These are phyloP conservation scores for Clonostachys rosea DNA, from an alignment of 2,329 filamentous ascomycete genomes.

Conservation along the genomic window DNA sequence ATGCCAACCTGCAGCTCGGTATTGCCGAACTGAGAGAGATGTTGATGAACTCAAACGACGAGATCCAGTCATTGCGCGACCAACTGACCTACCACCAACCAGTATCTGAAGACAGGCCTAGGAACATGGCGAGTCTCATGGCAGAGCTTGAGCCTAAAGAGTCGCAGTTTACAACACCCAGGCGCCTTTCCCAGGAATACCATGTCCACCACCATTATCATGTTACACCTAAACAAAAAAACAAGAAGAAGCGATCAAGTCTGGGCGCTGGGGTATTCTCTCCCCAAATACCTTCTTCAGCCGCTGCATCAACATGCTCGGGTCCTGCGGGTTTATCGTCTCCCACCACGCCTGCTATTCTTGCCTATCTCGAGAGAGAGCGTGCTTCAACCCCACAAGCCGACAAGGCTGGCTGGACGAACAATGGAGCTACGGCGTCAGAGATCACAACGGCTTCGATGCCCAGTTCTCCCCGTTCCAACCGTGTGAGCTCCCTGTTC, in stretches of 20 bases:
- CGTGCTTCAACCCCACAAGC: slow-evolving; percentile 21
- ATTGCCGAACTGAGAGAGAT: slow-evolving; percentile 90
- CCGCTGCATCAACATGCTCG: slow-evolving; percentile 23
- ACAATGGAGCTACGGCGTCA: slow-evolving; percentile 36
- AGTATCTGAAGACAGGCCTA: slow-evolving; percentile 30
- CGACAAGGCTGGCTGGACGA: not conserved
- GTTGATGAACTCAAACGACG: slow-evolving; percentile 86
- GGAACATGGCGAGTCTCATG: slow-evolving; percentile 51
- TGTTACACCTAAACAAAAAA: slow-evolving; percentile 56
- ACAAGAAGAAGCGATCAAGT: slow-evolving; percentile 68
- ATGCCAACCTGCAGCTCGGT: slow-evolving; percentile 86
- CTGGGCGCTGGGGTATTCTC: slow-evolving; percentile 59
- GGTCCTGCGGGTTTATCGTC: slow-evolving; percentile 8
- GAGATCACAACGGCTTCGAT: slow-evolving; percentile 70
- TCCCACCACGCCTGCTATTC: slow-evolving; percentile 29
- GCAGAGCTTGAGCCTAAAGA: slow-evolving; percentile 61
- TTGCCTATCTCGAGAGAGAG: slow-evolving; percentile 24
- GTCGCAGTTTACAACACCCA: not conserved
- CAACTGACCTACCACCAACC: slow-evolving; percentile 79
- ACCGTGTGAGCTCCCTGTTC: slow-evolving; percentile 71
- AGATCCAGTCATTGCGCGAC: slow-evolving; percentile 82
- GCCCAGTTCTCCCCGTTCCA: slow-evolving; percentile 77
- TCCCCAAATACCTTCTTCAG: slow-evolving; percentile 27
- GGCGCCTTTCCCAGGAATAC: slow-evolving; percentile 60
- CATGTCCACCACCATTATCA: slow-evolving; percentile 97